Percentiles rank a stretch among this genome's conserved stretches.
These are phyloP conservation scores for Daldinia sp. DNA, from an alignment of 2,329 filamentous ascomycete genomes.

Conservation along the genomic window DNA sequence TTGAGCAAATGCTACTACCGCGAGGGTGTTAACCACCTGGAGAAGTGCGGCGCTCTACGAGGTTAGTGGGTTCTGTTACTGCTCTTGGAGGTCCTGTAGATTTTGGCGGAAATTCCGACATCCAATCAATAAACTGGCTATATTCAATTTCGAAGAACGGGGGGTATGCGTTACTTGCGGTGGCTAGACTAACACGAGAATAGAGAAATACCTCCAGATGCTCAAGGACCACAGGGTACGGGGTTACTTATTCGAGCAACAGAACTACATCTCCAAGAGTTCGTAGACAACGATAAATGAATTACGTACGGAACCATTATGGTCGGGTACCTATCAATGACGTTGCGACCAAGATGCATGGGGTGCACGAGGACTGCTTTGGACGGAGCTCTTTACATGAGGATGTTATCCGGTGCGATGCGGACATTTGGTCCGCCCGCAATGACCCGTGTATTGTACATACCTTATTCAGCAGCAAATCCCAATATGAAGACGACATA, in stretches of 20 bases:
- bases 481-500: conserved; percentile 1
- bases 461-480: background rate
- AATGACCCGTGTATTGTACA: background rate
- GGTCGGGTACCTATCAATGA: conserved; percentile 16
- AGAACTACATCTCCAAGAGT: conserved; percentile 67
- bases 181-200: conserved; percentile 25
- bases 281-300: conserved; percentile 23
- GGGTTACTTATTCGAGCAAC: conserved; percentile 81
- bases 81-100: background rate
- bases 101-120: background rate
- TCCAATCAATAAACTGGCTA: background rate
- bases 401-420: conserved; percentile 1
- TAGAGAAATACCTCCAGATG: conserved; percentile 74
- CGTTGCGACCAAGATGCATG: background rate
- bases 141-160: background rate
- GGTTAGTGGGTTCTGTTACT: conserved; percentile 62
- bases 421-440: background rate
- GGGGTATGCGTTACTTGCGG: background rate
- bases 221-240: conserved; percentile 79
- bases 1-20: conserved; percentile 85
- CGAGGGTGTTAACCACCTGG: conserved; percentile 86
- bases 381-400: conserved; percentile 7
- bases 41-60: conserved; percentile 84
- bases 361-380: conserved; percentile 11
- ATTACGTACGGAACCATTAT: background rate